Evolutionary conservation across 2,329 filamentous ascomycete genomes (phyloP), one percentile per base, ranked within the genome.

Genomic region (Aspergillus brasiliensis): DNA sequence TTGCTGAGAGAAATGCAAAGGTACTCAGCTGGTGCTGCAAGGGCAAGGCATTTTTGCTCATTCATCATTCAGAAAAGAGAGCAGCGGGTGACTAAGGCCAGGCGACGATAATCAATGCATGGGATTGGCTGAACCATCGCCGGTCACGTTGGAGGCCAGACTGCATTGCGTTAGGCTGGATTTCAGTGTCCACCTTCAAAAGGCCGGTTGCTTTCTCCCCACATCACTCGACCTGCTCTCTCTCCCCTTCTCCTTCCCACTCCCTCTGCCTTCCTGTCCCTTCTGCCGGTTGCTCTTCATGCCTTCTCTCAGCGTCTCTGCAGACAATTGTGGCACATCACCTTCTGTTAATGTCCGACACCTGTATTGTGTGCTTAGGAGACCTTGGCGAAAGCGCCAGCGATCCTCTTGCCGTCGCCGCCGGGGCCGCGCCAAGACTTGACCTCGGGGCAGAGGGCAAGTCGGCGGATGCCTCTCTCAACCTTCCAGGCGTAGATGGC

Each of bases 311-410:
- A 73, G 64, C 59, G 63, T 65, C 59, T 62, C 66, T 69, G 62
- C 67, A 64, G 62, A 68, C 61, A 69, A 62, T 60, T 62, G 69
- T 68, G 66, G 65, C 66, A 68, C 62, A 57, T 62, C 64, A 64
- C 65, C 65, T 61, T 67, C 71, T 67, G 69, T 73, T 68, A 72
- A 88, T 87, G 86, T 84, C 85, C 77, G 86, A 88, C 75, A 86
- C 85, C 70, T 89, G 87, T 78, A 89, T 89, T 78, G 87, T 89
- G 75, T 89, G 87, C 80, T 81, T 89, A 80, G 86, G 86, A 81
- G 86, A 89, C 80, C 84, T 89, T 78, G 84, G 82, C 77, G 82
- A 80, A 79, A 81, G 79, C 75, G 79, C 80, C 78, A 81, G 80
- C 78, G 80, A 81, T 72, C 77, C 77, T 72, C 73, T 75, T 73